A percentile compares a stretch with the other conserved stretches of the same genome.
Evolutionary conservation across 371 early-diverging fungal species (phyloP).

Genomic region (Syncephalastrum racemosum): DNA sequence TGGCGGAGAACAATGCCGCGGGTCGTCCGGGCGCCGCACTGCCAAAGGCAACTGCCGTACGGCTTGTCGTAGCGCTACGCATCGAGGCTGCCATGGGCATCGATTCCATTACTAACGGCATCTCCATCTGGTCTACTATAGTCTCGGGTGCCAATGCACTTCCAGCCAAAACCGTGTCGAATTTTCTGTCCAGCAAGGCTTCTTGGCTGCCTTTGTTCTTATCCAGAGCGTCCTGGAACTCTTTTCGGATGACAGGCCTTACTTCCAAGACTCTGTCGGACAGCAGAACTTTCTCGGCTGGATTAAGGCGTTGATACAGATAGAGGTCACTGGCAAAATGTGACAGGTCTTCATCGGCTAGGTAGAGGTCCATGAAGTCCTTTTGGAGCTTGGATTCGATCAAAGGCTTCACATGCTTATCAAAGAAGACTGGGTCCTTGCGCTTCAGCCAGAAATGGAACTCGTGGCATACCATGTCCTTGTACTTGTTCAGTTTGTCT

Average conservation of each 20-base stretch:
- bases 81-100: too few species aligned
- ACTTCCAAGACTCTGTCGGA: conserved; percentile 36
- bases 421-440: conserved; percentile 49
- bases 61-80: not conserved
- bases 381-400: conserved; percentile 55
- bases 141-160: conserved; percentile 6
- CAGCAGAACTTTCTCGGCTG: conserved; percentile 49
- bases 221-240: conserved; percentile 25
- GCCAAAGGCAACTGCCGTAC: too few species aligned
- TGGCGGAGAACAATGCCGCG: not conserved
- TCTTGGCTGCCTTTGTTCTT: not conserved
- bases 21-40: too few species aligned
- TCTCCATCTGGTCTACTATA: not conserved
- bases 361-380: conserved; percentile 51
- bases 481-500: conserved; percentile 28
- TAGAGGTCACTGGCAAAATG: conserved; percentile 30
- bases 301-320: conserved; percentile 31
- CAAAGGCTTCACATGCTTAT: conserved; percentile 35
- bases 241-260: conserved; percentile 24
- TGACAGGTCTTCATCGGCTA: conserved; percentile 39
- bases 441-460: conserved; percentile 57
- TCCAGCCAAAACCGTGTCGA: conserved; percentile 23
- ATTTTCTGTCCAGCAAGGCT: not conserved
- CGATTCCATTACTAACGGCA: too few species aligned
- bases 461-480: conserved; percentile 50